Evolutionary conservation across 768 basidiomycete genomes (phyloP).

Genomic region (Multifurca ochricompacta): DNA sequence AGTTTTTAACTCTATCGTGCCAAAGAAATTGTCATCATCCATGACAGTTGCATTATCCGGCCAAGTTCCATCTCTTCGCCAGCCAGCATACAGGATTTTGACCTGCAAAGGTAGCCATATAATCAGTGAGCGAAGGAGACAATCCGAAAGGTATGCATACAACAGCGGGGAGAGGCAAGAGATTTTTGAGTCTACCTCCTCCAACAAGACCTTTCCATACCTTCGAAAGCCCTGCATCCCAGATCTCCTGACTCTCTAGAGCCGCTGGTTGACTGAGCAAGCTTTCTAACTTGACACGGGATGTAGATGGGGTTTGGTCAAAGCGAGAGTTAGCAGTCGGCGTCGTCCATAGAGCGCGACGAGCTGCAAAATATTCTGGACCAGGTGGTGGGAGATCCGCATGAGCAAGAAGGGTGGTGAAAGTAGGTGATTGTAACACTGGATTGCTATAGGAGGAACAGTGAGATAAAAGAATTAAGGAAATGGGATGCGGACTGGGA

Average conservation of each 20-base stretch:
- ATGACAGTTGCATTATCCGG: constrained; percentile 39
- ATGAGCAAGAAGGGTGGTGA: constrained; percentile 34
- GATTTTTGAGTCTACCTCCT: constrained; percentile 50
- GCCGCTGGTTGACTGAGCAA: constrained; percentile 42
- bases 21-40: constrained; percentile 21
- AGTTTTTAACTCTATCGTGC: neutral
- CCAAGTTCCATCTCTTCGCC: constrained; percentile 75
- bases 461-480: neutral
- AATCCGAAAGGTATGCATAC: constrained; percentile 35
- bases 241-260: constrained; percentile 42
- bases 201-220: constrained; percentile 56
- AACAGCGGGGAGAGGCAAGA: constrained; percentile 54
- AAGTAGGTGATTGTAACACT: constrained; percentile 24
- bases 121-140: constrained; percentile 13
- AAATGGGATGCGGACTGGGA: neutral
- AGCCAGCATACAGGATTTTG: constrained; percentile 64
- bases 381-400: constrained; percentile 52
- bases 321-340: constrained; percentile 23
- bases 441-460: neutral
- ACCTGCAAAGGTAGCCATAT: constrained; percentile 39
- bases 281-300: constrained; percentile 35
- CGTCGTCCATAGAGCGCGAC: constrained; percentile 52
- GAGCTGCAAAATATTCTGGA: constrained; percentile 52
- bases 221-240: constrained; percentile 49
- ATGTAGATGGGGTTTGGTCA: constrained; percentile 22